phyloP scores from a whole-genome alignment of 2,329 filamentous ascomycete genomes.

The Aspergillus hortae region DNA sequence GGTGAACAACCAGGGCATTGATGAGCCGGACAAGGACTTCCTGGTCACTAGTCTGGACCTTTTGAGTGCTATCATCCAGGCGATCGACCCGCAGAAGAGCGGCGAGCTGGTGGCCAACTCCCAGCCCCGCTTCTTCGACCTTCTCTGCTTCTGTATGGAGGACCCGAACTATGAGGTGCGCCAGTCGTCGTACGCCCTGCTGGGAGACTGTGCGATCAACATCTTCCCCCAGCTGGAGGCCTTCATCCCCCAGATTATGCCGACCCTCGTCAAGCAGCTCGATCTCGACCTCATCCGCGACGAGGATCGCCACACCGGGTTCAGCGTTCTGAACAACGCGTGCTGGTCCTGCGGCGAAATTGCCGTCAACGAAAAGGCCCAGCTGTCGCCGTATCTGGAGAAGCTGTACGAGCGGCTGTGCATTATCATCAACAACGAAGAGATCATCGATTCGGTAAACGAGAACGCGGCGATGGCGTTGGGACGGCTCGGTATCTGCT shows the following conservation, averaged over 20 bases:
- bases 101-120: constrained; percentile 71
- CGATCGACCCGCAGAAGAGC: constrained; percentile 70
- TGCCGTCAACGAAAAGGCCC: constrained; percentile 68
- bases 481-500: constrained; percentile 78
- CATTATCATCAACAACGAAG: constrained; percentile 78
- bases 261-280: constrained; percentile 77
- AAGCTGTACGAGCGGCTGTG: constrained; percentile 73
- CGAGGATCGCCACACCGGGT: constrained; percentile 78
- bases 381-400: constrained; percentile 73
- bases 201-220: constrained; percentile 92
- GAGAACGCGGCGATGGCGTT: constrained; percentile 95
- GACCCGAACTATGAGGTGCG: constrained; percentile 87
- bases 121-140: constrained; percentile 82
- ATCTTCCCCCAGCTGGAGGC: constrained; percentile 78
- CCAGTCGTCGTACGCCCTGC: constrained; percentile 90
- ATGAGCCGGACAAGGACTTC: constrained; percentile 93
- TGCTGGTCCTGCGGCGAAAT: constrained; percentile 97
- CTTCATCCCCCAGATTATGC: constrained; percentile 69
- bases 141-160: constrained; percentile 88
- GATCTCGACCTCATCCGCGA: constrained; percentile 74
- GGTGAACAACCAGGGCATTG: constrained; percentile 63
- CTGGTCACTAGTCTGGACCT: constrained; percentile 92
- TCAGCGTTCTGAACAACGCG: constrained; percentile 95
- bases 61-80: constrained; percentile 88
- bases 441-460: constrained; percentile 79